These are phyloP conservation scores for Allium fistulosum DNA, from an alignment of 106 monocot species.

Conservation along the genomic window DNA sequence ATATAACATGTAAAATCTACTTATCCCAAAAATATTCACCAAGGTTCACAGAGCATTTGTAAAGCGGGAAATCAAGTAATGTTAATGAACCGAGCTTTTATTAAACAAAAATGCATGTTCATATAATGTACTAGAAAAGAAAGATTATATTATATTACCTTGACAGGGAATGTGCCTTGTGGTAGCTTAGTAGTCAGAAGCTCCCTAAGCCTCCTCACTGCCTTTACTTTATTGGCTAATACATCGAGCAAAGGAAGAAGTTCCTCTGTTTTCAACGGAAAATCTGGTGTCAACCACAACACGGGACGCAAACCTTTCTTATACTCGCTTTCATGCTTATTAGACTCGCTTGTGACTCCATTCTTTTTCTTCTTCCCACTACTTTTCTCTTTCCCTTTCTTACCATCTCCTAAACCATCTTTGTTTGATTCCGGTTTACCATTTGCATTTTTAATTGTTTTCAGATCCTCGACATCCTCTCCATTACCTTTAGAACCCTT, in stretches of 20 bases:
- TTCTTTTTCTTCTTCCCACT: conserved; percentile 75
- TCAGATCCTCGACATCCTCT: conserved; percentile 39
- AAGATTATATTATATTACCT: conserved; percentile 36
- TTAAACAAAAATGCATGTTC: too few relatives aligned
- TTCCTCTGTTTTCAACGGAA: conserved; percentile 80
- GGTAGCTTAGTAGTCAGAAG: conserved; percentile 88
- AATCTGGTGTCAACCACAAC: conserved; percentile 92
- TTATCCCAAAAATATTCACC: too few relatives aligned
- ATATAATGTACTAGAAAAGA: too few relatives aligned
- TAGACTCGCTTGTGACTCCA: conserved; percentile 39
- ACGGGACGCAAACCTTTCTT: conserved; percentile 87
- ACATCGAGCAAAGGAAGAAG: conserved; percentile 91
- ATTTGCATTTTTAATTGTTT: conserved; percentile 25
- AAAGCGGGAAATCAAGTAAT: too few relatives aligned
- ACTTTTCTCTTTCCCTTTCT: conserved; percentile 59
- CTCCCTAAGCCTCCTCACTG: conserved; percentile 90
- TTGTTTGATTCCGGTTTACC: conserved; percentile 26
- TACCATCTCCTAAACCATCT: conserved; percentile 30
- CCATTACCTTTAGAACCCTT: conserved; percentile 30
- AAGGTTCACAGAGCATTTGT: too few relatives aligned
- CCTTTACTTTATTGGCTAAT: conserved; percentile 94
- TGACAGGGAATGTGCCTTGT: conserved; percentile 95
- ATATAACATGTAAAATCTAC: too few relatives aligned
- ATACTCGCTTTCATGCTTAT: conserved; percentile 81
- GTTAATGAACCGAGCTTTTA: too few relatives aligned